These are phyloP conservation scores for Alternaria sp. DNA, from an alignment of 2,329 filamentous ascomycete genomes.

Conservation along the genomic window DNA sequence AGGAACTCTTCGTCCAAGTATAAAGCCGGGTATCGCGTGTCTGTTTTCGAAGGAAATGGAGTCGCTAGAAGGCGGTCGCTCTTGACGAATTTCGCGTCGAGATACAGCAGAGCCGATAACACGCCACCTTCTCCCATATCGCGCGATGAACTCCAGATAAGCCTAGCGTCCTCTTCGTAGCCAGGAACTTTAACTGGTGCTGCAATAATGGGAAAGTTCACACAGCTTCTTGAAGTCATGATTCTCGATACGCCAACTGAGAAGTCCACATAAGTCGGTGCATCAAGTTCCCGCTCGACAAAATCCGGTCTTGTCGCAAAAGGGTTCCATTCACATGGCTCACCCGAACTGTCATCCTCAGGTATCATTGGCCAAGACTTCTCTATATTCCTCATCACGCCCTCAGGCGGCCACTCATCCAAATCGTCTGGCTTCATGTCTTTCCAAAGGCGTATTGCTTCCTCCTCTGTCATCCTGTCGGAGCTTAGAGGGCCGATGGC, in stretches of 20 bases:
- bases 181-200: slow-evolving; percentile 7
- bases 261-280: slow-evolving; percentile 34
- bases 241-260: background rate
- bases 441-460: slow-evolving; percentile 42
- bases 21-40: slow-evolving; percentile 41
- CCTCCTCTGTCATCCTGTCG: slow-evolving; percentile 32
- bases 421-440: background rate
- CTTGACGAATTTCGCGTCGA: slow-evolving; percentile 32
- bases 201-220: background rate
- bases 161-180: background rate
- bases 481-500: slow-evolving; percentile 33
- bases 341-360: slow-evolving; percentile 13
- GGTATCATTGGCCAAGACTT: slow-evolving; percentile 27
- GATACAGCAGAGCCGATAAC: slow-evolving; percentile 41
- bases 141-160: slow-evolving; percentile 18
- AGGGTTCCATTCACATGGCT: slow-evolving; percentile 37
- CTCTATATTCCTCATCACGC: background rate
- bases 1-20: slow-evolving; percentile 46
- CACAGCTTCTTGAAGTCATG: background rate
- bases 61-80: slow-evolving; percentile 26
- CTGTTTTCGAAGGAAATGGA: slow-evolving; percentile 31
- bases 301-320: slow-evolving; percentile 16
- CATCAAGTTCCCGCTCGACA: slow-evolving; percentile 14
- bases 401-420: background rate
- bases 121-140: slow-evolving; percentile 42